These are phyloP conservation scores for Phytopythium aichiense DNA, from an alignment of 352 stramenopile species.

Conservation along the genomic window DNA sequence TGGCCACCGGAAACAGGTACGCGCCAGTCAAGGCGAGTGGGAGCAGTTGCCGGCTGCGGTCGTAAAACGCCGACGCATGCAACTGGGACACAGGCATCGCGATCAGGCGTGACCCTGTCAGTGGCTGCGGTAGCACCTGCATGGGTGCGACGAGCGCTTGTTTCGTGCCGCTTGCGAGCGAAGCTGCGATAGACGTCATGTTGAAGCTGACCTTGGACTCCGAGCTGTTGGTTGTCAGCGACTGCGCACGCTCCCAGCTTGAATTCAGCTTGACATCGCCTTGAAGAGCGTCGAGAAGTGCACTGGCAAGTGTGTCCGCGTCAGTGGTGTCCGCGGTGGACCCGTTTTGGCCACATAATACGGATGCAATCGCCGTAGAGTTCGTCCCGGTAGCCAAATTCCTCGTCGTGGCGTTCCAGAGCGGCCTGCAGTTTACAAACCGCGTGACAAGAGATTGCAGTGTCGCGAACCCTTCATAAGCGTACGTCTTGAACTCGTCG, in stretches of 20 bases:
- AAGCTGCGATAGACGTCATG: background rate
- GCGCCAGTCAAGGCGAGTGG: constrained; percentile 24
- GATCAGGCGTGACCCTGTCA: constrained; percentile 20
- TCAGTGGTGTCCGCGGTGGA: constrained; percentile 11
- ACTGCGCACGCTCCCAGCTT: constrained; percentile 3
- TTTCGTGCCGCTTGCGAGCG: constrained; percentile 9
- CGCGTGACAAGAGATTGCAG: constrained; percentile 41
- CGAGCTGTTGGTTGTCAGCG: constrained; percentile 2
- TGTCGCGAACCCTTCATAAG: constrained; percentile 35
- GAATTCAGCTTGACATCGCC: constrained; percentile 19
- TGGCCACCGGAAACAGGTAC: constrained; percentile 25
- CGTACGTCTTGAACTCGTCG: constrained; percentile 30
- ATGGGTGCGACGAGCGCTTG: constrained; percentile 26
- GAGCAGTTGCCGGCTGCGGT: constrained; percentile 23
- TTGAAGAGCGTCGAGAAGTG: constrained; percentile 18
- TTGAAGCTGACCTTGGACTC: constrained; percentile 1
- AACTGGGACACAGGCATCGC: constrained; percentile 29
- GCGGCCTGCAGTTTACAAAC: constrained; percentile 35
- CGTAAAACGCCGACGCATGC: constrained; percentile 27
- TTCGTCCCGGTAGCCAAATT: constrained; percentile 9
- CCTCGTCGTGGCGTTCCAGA: constrained; percentile 21
- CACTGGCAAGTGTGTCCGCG: constrained; percentile 11
- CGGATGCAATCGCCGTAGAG: background rate
- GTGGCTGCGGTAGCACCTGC: constrained; percentile 30
- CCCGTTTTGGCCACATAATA: constrained; percentile 16